These are phyloP conservation scores for Puccinia coronata DNA, from an alignment of 1,284 basidiomycete species.

Conservation along the genomic window DNA sequence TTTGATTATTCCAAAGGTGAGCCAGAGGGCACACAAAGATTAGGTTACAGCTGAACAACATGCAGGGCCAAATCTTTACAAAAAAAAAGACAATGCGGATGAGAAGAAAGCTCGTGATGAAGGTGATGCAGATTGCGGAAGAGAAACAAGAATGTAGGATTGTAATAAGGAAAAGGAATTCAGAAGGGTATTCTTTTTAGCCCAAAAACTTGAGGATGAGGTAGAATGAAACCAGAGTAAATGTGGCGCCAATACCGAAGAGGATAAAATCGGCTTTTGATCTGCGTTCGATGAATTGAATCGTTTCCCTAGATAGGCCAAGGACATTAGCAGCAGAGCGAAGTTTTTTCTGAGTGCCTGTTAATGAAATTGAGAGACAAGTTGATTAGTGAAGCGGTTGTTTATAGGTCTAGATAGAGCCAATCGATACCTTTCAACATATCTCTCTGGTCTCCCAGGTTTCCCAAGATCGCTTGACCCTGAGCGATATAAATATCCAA, in stretches of 20 bases:
- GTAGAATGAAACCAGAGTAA: conserved; percentile 45
- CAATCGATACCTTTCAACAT: conserved; percentile 70
- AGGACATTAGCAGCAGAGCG: conserved; percentile 87
- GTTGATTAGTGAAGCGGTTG: background rate
- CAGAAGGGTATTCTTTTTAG: background rate
- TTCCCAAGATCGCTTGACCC: conserved; percentile 82
- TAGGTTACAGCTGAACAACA: background rate
- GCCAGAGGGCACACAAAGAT: background rate
- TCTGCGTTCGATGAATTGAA: conserved; percentile 89
- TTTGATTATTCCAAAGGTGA: background rate
- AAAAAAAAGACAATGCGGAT: background rate
- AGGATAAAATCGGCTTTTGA: conserved; percentile 65
- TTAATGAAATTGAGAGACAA: background rate
- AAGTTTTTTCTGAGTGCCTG: conserved; percentile 73
- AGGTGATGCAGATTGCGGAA: no score
- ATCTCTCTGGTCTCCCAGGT: conserved; percentile 83
- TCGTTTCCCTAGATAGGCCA: conserved; percentile 85
- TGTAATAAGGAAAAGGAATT: no score
- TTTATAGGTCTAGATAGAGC: background rate
- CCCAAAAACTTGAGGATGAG: conserved; percentile 48
- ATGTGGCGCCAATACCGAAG: conserved; percentile 33
- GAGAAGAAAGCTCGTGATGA: no score
- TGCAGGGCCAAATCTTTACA: background rate
- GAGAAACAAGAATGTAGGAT: no score
- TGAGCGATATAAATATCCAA: conserved; percentile 88